Evolutionary conservation across 2,329 filamentous ascomycete species (phyloP).

Genomic region (Clarireedia homoeocarpa): DNA sequence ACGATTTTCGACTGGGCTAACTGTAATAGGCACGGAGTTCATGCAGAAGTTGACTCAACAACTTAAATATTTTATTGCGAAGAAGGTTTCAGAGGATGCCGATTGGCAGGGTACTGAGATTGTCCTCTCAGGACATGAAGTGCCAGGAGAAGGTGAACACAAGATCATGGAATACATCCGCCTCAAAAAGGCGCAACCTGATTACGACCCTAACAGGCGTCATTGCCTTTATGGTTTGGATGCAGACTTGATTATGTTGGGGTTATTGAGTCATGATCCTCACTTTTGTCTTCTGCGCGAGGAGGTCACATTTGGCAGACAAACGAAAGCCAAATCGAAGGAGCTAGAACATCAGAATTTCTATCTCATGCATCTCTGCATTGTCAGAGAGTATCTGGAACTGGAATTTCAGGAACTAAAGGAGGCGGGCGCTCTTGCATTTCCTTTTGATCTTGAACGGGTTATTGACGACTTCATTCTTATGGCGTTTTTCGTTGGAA

Average conservation of each 20-base stretch:
- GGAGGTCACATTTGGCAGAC: constrained; percentile 92
- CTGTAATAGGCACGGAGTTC: constrained; percentile 62
- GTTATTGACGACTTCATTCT: constrained; percentile 99
- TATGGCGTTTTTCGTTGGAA: constrained; percentile 99
- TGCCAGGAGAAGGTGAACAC: constrained; percentile 96
- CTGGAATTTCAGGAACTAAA: constrained; percentile 93
- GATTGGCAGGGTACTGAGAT: constrained; percentile 98
- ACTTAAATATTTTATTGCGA: constrained; percentile 96
- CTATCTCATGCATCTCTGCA: constrained; percentile 92
- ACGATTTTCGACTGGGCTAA: constrained; percentile 20
- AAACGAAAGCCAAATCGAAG: constrained; percentile 82
- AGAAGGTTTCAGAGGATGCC: constrained; percentile 92
- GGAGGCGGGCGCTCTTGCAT: constrained; percentile 59
- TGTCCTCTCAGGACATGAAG: constrained; percentile 93
- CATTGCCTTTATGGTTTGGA: constrained; percentile 97
- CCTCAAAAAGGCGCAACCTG: constrained; percentile 88
- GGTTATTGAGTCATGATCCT: constrained; percentile 91
- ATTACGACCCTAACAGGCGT: constrained; percentile 86
- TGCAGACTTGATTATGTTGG: constrained; percentile 97
- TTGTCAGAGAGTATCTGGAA: constrained; percentile 94
- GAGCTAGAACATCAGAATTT: constrained; percentile 99
- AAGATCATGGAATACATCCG: constrained; percentile 99
- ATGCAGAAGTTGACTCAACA: constrained; percentile 95
- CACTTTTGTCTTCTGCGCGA: constrained; percentile 96
- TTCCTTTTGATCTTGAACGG: constrained; percentile 86